Evolutionary conservation across 371 early-diverging fungal species (phyloP).

Genomic region (Chytridium lagenaria): DNA sequence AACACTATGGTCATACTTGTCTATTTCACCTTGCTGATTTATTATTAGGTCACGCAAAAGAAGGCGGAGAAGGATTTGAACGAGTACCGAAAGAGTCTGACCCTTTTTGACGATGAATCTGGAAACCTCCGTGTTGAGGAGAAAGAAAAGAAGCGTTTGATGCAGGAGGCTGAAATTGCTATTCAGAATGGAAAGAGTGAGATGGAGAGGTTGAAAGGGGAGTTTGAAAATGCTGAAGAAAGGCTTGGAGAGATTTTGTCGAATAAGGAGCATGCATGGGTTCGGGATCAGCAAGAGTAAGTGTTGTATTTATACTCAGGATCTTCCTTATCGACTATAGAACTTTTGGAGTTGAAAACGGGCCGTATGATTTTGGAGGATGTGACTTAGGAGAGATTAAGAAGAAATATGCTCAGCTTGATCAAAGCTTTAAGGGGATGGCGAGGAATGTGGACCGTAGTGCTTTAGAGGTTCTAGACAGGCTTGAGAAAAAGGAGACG

Average conservation of each 20-base stretch:
- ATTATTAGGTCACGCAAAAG: neutral
- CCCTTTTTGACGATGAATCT: conserved; percentile 25
- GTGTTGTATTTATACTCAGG: neutral
- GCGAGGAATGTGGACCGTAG: conserved; percentile 88
- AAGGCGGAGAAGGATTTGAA: conserved; percentile 29
- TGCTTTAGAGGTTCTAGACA: conserved; percentile 95
- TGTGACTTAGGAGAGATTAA: conserved; percentile 72
- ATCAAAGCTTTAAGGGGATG: conserved; percentile 75
- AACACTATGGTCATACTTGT: neutral
- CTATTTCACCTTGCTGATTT: neutral
- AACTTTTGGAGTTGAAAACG: conserved; percentile 78
- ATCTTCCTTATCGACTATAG: conserved; percentile 33
- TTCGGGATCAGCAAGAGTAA: conserved; percentile 70
- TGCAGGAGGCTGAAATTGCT: conserved; percentile 69
- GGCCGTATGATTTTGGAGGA: conserved; percentile 81
- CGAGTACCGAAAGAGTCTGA: conserved; percentile 45
- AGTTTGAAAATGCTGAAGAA: conserved; percentile 63
- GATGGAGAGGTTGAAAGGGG: conserved; percentile 70
- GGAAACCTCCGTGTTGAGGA: neutral
- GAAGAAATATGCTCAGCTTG: conserved; percentile 73
- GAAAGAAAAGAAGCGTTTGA: conserved; percentile 59
- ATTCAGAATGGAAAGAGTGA: conserved; percentile 77
- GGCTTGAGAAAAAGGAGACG: conserved; percentile 90
- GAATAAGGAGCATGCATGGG: conserved; percentile 78
- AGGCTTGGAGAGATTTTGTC: conserved; percentile 60